phyloP scores from a whole-genome alignment of 148 eudicot species.

The Rhododendron mucronatum region DNA sequence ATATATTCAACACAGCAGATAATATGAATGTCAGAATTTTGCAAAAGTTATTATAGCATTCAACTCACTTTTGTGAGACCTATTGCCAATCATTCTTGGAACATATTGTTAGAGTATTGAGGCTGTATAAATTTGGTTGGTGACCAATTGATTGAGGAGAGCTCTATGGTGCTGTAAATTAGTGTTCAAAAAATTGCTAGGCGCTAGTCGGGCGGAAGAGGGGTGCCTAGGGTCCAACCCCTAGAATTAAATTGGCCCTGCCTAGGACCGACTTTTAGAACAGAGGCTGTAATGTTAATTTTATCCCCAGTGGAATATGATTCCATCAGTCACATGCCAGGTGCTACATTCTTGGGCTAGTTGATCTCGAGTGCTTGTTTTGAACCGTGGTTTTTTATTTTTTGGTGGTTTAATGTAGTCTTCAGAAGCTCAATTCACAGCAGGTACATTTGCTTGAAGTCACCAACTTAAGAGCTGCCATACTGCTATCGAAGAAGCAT shows the following conservation, averaged over 20 bases:
- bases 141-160: background rate
- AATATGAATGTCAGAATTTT: background rate
- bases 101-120: background rate
- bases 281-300: background rate
- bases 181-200: no score
- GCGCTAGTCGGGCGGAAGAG: no score
- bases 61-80: background rate
- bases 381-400: background rate
- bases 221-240: no score
- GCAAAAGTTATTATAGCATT: background rate
- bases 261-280: no score
- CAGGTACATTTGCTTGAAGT: background rate
- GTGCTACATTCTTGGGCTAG: background rate
- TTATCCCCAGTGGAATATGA: background rate
- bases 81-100: background rate
- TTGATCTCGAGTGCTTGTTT: background rate
- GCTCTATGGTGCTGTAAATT: background rate
- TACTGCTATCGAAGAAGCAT: background rate
- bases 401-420: background rate
- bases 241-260: no score
- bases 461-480: background rate
- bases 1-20: background rate
- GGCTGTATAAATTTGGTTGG: background rate
- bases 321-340: background rate
- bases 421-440: background rate